Evolutionary conservation across 2,329 filamentous ascomycete species (phyloP).

Genomic region (Alternaria incomplexa): DNA sequence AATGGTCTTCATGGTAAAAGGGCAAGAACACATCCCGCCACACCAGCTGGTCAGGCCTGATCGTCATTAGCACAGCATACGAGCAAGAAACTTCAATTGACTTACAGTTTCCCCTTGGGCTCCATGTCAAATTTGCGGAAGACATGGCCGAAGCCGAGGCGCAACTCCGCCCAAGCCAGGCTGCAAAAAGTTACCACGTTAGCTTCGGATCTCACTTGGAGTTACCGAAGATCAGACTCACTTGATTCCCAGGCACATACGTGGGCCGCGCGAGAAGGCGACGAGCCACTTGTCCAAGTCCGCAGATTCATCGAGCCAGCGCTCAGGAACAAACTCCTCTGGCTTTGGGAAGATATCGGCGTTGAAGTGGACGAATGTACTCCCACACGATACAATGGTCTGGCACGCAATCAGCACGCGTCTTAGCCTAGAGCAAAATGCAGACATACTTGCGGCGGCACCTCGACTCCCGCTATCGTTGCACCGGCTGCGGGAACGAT

Average conservation of each 20-base stretch:
- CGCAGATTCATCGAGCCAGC: conserved; percentile 34
- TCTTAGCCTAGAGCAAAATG: background rate
- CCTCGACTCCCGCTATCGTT: conserved; percentile 21
- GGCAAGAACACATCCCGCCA: conserved; percentile 34
- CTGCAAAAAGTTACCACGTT: conserved; percentile 8
- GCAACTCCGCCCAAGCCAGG: conserved; percentile 45
- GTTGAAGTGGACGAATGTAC: conserved; percentile 45
- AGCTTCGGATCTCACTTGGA: background rate
- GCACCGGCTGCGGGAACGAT: conserved; percentile 32
- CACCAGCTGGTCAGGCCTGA: conserved; percentile 24
- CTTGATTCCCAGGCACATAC: conserved; percentile 44
- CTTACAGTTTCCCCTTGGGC: conserved; percentile 28
- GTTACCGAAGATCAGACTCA: conserved; percentile 9
- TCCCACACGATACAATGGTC: conserved; percentile 38
- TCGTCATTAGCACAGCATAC: background rate
- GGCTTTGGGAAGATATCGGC: conserved; percentile 39
- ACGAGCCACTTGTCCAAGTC: conserved; percentile 40
- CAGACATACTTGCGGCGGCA: conserved; percentile 30
- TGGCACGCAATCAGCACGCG: conserved; percentile 1
- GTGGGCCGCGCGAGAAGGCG: conserved; percentile 44
- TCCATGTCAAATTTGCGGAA: conserved; percentile 40
- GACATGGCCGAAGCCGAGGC: conserved; percentile 38
- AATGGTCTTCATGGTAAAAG: conserved; percentile 25
- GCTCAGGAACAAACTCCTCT: conserved; percentile 37
- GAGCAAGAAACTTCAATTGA: background rate